phyloP scores from a whole-genome alignment of 1,284 basidiomycete genomes.

The Heimioporus punctisporus region DNA sequence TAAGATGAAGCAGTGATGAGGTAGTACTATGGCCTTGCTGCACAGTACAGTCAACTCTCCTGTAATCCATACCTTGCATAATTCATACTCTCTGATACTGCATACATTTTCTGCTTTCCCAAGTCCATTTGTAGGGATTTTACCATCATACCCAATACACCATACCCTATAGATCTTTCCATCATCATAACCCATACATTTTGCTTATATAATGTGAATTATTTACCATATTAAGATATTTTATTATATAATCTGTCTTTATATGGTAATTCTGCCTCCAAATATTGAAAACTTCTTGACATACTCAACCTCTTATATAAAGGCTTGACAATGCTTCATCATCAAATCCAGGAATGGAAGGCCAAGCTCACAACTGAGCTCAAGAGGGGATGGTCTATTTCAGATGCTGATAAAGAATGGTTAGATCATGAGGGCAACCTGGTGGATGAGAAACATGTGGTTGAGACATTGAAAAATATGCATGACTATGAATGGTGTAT shows the following conservation, averaged over 20 bases:
- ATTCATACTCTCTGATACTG: not conserved
- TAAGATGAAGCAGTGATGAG: too few relatives aligned
- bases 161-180: too few relatives aligned
- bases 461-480: too few relatives aligned
- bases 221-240: not conserved
- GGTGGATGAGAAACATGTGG: too few relatives aligned
- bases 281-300: not conserved
- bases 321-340: not conserved
- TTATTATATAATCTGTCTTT: not conserved
- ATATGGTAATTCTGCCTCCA: not conserved
- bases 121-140: not conserved
- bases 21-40: too few relatives aligned
- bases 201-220: not conserved
- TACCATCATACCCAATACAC: not conserved
- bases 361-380: not conserved
- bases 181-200: not conserved
- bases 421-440: too few relatives aligned
- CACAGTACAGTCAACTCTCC: too few relatives aligned
- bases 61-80: not conserved
- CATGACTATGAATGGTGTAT: too few relatives aligned
- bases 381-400: not conserved
- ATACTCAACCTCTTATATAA: not conserved
- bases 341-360: not conserved
- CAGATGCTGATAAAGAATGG: not conserved
- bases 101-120: not conserved